Conservation (phyloP, 2,329 filamentous ascomycete genomes). For the Trichoderma sp. region DNA sequence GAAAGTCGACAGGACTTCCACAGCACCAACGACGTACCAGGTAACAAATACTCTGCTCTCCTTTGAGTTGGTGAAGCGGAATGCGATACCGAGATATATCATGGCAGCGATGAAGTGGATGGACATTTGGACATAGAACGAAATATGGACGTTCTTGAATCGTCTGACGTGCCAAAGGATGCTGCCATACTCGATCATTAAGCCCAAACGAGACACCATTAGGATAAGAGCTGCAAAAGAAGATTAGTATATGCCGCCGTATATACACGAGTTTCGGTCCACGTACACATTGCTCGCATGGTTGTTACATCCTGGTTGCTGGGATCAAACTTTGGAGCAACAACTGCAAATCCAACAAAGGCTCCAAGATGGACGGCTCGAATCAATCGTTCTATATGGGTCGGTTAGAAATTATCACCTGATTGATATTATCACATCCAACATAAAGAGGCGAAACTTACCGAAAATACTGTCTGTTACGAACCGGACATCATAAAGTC, state of each 20-base stretch:
- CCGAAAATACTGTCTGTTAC: slow-evolving; percentile 62
- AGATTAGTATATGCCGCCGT: background rate
- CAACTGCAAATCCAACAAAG: slow-evolving; percentile 64
- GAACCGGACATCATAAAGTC: slow-evolving; percentile 65
- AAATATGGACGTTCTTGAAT: slow-evolving; percentile 37
- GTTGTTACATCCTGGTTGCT: slow-evolving; percentile 37
- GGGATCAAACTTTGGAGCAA: slow-evolving; percentile 49
- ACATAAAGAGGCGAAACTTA: slow-evolving; percentile 15
- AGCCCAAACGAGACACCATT: slow-evolving; percentile 50
- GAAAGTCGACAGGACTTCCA: slow-evolving; percentile 54
- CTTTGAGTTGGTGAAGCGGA: slow-evolving; percentile 35
- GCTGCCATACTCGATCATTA: slow-evolving; percentile 54
- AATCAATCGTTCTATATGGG: slow-evolving; percentile 47
- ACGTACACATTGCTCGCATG: slow-evolving; percentile 43
- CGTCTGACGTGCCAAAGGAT: slow-evolving; percentile 44
- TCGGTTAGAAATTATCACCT: no score
- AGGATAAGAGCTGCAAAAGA: slow-evolving; percentile 42
- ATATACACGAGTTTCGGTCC: no score
- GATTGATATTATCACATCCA: no score
- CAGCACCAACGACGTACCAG: slow-evolving; percentile 54
- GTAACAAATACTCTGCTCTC: slow-evolving; percentile 38
- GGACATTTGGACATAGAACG: slow-evolving; percentile 37
- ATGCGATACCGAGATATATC: slow-evolving; percentile 44
- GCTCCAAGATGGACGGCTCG: slow-evolving; percentile 61
- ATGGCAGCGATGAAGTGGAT: slow-evolving; percentile 36